Evolutionary conservation across 2,329 filamentous ascomycete genomes (phyloP).

Genomic region (Dendrostoma leiphaemia): DNA sequence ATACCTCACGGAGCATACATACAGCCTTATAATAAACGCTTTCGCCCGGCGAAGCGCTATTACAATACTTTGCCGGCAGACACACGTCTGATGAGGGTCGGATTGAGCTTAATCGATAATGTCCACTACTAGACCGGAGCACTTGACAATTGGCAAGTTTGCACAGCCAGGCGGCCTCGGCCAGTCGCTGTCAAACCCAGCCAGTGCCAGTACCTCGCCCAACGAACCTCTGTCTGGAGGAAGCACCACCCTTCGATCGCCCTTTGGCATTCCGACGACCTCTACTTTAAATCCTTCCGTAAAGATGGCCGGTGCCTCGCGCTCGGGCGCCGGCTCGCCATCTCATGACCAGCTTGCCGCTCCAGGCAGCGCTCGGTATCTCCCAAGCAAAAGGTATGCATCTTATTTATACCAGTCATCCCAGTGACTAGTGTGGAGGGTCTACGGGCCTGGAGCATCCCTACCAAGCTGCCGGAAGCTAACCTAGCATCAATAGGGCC

Average conservation of each 20-base stretch:
- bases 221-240: slow-evolving; percentile 68
- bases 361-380: slow-evolving; percentile 53
- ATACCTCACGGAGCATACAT: slow-evolving; percentile 14
- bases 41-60: slow-evolving; percentile 9
- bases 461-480: slow-evolving; percentile 14
- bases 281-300: slow-evolving; percentile 52
- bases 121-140: slow-evolving; percentile 83
- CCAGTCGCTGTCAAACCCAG: slow-evolving; percentile 40
- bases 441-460: no score
- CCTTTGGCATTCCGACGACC: slow-evolving; percentile 64
- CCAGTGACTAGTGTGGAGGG: not conserved
- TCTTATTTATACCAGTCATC: slow-evolving; percentile 17
- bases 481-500: slow-evolving; percentile 56
- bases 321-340: slow-evolving; percentile 91
- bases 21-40: slow-evolving; percentile 14
- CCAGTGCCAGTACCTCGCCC: slow-evolving; percentile 76
- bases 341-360: slow-evolving; percentile 77
- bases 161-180: slow-evolving; percentile 48
- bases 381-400: slow-evolving; percentile 89
- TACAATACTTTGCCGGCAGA: slow-evolving; percentile 6
- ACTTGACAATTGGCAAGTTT: slow-evolving; percentile 81
- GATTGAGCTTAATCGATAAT: slow-evolving; percentile 78
- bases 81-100: slow-evolving; percentile 42
- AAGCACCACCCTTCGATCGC: slow-evolving; percentile 57
- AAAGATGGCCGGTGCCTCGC: slow-evolving; percentile 59